phyloP scores from a whole-genome alignment of 1,284 basidiomycete genomes.

The Mrakiaceae sp. region DNA sequence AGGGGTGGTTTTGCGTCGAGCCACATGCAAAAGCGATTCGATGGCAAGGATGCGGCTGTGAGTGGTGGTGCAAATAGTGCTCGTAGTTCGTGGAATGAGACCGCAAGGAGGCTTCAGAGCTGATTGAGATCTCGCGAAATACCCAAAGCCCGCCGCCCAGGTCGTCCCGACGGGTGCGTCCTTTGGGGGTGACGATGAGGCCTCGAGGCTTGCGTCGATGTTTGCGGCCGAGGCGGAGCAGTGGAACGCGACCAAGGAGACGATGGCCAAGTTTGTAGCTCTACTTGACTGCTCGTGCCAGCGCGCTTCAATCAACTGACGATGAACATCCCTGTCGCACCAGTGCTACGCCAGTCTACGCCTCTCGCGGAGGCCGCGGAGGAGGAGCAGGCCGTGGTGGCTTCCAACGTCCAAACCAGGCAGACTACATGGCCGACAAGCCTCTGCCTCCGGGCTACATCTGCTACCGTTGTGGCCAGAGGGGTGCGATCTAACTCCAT shows the following conservation, averaged over 20 bases:
- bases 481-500: conserved; percentile 52
- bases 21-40: conserved; percentile 75
- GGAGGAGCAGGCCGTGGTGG: conserved; percentile 21
- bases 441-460: conserved; percentile 83
- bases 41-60: conserved; percentile 54
- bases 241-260: conserved; percentile 93
- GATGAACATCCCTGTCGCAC: conserved; percentile 18
- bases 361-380: conserved; percentile 24
- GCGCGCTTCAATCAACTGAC: background rate
- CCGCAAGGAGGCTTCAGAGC: background rate
- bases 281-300: conserved; percentile 27
- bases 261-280: conserved; percentile 87
- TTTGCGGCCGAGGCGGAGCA: conserved; percentile 80
- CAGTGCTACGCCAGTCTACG: conserved; percentile 63
- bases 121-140: too few species aligned
- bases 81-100: conserved; percentile 11
- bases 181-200: conserved; percentile 53
- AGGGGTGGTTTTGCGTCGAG: conserved; percentile 11
- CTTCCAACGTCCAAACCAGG: conserved; percentile 26
- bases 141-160: conserved; percentile 12
- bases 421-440: conserved; percentile 29
- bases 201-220: conserved; percentile 87
- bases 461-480: conserved; percentile 97
- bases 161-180: conserved; percentile 7
- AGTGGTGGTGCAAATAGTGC: too few species aligned